Base-by-base conservation (phyloP, 768 basidiomycete species). In the Pleurotus tuber-regium region DNA sequence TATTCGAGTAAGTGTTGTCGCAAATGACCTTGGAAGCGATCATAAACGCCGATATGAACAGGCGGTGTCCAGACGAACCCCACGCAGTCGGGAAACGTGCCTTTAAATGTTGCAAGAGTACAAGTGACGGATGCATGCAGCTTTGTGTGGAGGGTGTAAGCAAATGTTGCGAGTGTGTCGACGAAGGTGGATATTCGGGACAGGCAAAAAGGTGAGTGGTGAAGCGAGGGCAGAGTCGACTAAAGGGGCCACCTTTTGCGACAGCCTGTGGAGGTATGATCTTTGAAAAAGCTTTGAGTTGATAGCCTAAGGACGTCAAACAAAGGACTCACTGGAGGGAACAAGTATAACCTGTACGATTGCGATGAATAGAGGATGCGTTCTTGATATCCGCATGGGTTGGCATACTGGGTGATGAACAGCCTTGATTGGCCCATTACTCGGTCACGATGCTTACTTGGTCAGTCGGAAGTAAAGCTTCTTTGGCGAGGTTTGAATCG, bases 1-100 rank as follows among this genome's bases (percentile, higher is more conserved):
- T 91, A 79, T 94, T 94, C 11, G 88, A 91, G 65, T 94, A 94
- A 0, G 91, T 94, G 60, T 94, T 91, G 72, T 94, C 92, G 69
- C 92, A 93, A 43, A 92, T 87, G n/a, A 93, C 87, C 63, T 92
- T 92, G 8, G 84, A 87, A 2, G 89, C 83, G 62, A 94, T 89
- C 92, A 94, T 95, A 67, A 92, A 92, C 0, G 92, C 91, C 1
- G 90, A 92, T 39, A 95, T 89, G 70, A 93, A 94, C 12, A 96
- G 71, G 0, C 92, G 80, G 63, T 97, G 92, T 18, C 92, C 92
- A 0, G 89, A 92, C 1, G 89, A 92, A 9, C 93, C 92, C 23
- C 89, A 82, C 4, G 91, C 92, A 4, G 91, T 88, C 3, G 92
- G 92, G 68, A 93, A 94, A 16, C 91, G 85, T 25, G 84, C 83